phyloP scores from a whole-genome alignment of 371 early-diverging fungal genomes.

The Smittium culicis region DNA sequence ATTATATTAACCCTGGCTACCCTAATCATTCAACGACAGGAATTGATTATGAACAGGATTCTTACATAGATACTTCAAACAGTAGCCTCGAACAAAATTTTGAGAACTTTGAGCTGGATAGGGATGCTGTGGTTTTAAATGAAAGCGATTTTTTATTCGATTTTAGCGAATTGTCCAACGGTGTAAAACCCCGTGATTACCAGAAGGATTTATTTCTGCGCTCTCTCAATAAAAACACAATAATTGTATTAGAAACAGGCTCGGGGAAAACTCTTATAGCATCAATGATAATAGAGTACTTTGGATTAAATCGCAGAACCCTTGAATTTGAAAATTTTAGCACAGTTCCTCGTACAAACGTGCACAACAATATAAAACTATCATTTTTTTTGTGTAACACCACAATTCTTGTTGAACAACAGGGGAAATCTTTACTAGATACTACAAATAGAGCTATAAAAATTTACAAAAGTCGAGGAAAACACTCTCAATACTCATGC shows the following conservation, averaged over 20 bases:
- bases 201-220: constrained; percentile 58
- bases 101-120: no score
- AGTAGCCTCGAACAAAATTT: no score
- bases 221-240: constrained; percentile 55
- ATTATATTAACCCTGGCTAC: no score
- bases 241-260: constrained; percentile 82
- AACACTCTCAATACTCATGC: constrained; percentile 13
- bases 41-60: no score
- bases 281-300: constrained; percentile 64
- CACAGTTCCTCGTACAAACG: constrained; percentile 2
- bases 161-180: not conserved
- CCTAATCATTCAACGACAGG: no score
- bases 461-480: constrained; percentile 15
- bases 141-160: not conserved
- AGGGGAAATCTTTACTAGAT: constrained; percentile 52
- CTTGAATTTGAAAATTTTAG: constrained; percentile 21
- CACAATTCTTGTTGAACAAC: constrained; percentile 76
- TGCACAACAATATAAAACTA: constrained; percentile 13
- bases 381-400: constrained; percentile 74
- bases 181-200: constrained; percentile 49
- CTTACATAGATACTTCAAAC: no score
- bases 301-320: constrained; percentile 28
- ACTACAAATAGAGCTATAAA: constrained; percentile 38
- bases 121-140: no score
- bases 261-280: constrained; percentile 87